These are phyloP conservation scores for Metarhizium anisopliae DNA, from an alignment of 2,329 filamentous ascomycete genomes.

Conservation along the genomic window DNA sequence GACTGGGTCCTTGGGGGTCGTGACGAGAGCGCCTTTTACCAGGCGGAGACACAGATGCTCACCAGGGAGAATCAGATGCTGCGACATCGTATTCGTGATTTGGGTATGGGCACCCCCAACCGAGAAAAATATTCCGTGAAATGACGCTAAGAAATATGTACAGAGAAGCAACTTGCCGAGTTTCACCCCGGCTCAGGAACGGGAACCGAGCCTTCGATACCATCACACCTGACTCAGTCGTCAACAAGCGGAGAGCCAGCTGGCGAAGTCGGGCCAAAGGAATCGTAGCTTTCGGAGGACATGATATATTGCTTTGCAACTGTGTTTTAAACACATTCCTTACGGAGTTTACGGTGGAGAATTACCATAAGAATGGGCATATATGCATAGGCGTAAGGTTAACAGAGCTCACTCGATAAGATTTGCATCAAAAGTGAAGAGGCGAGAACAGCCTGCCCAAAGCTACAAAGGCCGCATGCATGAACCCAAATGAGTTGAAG, in stretches of 20 bases:
- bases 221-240: conserved; percentile 39
- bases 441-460: neutral
- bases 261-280: conserved; percentile 8
- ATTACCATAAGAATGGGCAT: neutral
- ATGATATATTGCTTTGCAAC: neutral
- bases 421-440: neutral
- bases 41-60: conserved; percentile 72
- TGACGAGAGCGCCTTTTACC: conserved; percentile 71
- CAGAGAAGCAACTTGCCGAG: conserved; percentile 46
- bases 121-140: no score
- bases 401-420: neutral
- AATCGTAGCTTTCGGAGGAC: conserved; percentile 6
- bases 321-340: neutral
- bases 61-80: conserved; percentile 78
- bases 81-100: conserved; percentile 61
- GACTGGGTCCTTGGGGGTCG: conserved; percentile 56
- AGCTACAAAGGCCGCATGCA: no score
- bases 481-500: no score
- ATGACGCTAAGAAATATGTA: neutral
- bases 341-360: neutral
- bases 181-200: conserved; percentile 19
- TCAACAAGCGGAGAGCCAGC: conserved; percentile 30
- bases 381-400: neutral
- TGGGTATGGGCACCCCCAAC: conserved; percentile 45
- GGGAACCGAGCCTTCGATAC: conserved; percentile 36